phyloP scores from a whole-genome alignment of 106 monocot genomes.

The Acanthochlamys bracteata region DNA sequence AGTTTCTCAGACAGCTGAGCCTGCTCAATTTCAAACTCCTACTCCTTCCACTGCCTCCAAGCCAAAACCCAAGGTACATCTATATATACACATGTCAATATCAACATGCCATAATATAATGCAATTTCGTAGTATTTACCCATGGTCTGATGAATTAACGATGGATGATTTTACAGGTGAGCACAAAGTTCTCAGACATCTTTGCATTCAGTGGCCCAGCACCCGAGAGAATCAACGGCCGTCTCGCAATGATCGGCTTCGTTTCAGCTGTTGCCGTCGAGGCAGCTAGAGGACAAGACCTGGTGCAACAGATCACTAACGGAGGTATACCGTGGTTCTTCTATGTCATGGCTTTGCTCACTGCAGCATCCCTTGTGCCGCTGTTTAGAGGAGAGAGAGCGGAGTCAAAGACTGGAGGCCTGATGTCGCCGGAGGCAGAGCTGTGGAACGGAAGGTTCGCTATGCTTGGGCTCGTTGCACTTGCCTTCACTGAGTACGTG shows the following conservation, averaged over 20 bases:
- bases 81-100: too few relatives aligned
- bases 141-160: neutral
- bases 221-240: slow-evolving; percentile 73
- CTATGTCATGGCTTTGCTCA: slow-evolving; percentile 21
- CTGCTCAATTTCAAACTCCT: neutral
- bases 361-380: slow-evolving; percentile 60
- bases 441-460: slow-evolving; percentile 78
- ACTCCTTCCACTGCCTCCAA: neutral
- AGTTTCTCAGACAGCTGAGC: neutral
- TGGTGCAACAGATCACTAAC: slow-evolving; percentile 35
- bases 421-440: slow-evolving; percentile 58
- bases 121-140: neutral
- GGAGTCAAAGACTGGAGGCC: slow-evolving; percentile 25
- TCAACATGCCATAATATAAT: neutral
- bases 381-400: slow-evolving; percentile 48
- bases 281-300: slow-evolving; percentile 30
- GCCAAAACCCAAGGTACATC: slow-evolving; percentile 5
- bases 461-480: slow-evolving; percentile 61
- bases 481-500: slow-evolving; percentile 66
- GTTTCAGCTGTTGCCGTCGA: slow-evolving; percentile 55
- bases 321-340: slow-evolving; percentile 51
- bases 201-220: slow-evolving; percentile 67
- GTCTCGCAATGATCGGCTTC: slow-evolving; percentile 75
- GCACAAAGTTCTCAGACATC: slow-evolving; percentile 47
- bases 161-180: slow-evolving; percentile 11